These are phyloP conservation scores for Gelatoporia subvermispora DNA, from an alignment of 768 basidiomycete species.

Conservation along the genomic window DNA sequence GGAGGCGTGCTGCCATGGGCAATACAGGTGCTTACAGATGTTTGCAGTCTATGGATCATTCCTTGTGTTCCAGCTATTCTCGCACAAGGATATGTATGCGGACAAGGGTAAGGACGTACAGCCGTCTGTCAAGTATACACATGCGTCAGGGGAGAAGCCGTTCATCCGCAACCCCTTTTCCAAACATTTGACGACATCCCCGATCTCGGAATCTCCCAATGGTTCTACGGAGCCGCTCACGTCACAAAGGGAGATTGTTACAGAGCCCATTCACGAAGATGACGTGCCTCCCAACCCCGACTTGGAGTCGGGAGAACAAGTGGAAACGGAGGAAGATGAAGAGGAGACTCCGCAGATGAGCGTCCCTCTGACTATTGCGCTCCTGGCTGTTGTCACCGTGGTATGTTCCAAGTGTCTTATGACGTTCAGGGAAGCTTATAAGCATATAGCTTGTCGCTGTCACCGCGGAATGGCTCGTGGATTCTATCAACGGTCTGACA, in stretches of 20 bases:
- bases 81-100: constrained; percentile 51
- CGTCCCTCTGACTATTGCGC: constrained; percentile 26
- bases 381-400: constrained; percentile 36
- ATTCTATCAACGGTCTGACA: constrained; percentile 76
- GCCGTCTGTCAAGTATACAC: constrained; percentile 20
- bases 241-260: neutral
- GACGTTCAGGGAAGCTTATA: neutral
- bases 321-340: constrained; percentile 24
- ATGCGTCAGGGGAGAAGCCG: constrained; percentile 1
- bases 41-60: constrained; percentile 44
- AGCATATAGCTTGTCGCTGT: constrained; percentile 39
- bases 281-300: constrained; percentile 8
- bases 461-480: constrained; percentile 65
- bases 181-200: neutral
- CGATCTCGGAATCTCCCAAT: constrained; percentile 1
- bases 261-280: neutral
- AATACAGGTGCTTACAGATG: neutral
- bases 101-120: constrained; percentile 15
- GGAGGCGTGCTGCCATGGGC: neutral
- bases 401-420: constrained; percentile 18
- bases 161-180: neutral
- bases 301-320: constrained; percentile 3
- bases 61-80: constrained; percentile 53
- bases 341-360: constrained; percentile 32
- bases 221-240: constrained; percentile 7